Evolutionary conservation across 148 eudicot genomes (phyloP), one percentile per base, ranked within the genome.

Genomic region (Camellia sinensis): DNA sequence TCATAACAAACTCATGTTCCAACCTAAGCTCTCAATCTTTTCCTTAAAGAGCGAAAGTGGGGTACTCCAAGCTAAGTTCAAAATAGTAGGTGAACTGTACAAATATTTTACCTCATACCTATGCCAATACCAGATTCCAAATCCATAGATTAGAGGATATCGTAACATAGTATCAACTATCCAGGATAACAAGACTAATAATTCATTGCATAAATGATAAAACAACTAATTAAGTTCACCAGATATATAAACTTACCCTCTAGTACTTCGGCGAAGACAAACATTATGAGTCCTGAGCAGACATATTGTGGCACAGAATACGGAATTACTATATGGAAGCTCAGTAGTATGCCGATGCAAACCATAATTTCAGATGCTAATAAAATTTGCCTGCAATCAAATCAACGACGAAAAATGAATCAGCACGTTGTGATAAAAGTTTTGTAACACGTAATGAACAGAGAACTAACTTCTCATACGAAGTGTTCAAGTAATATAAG

Each of bases 271-370:
- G 94, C 93, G 60, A 87, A 82, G 43, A 93, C 97, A 56, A 93
- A 93, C 94, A 93, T 82, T 75, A 93, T 81, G 65, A 93, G 89
- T 19, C 97, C 97, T 2, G 97, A 93, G 61, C 81, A 43, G 74
- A 93, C 97, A 77, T 93, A 93, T 76, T 93, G 97, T 19, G 89
- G 92, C 59, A 92, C 91, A 6, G 92, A 71, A 77, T 93, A 93
- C 48, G 84, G 83, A 75, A 86, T 62, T 18, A 90, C 29, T 6
- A 89, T 57, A 41, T 93, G 79, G 86, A 93, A 93, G 88, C 97
- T 93, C 11, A 90, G 65, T 43, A 91, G 61, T 70, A 92, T 85
- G 59, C 97, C 97, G 5, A 93, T 5, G 19, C 79, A 90, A 17
- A 93, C 97, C 88, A 91, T 74, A 52, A 91, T 85, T 81, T 93